Evolutionary conservation across 2,329 filamentous ascomycete genomes (phyloP).

Genomic region (Colletotrichum euphorbiae): DNA sequence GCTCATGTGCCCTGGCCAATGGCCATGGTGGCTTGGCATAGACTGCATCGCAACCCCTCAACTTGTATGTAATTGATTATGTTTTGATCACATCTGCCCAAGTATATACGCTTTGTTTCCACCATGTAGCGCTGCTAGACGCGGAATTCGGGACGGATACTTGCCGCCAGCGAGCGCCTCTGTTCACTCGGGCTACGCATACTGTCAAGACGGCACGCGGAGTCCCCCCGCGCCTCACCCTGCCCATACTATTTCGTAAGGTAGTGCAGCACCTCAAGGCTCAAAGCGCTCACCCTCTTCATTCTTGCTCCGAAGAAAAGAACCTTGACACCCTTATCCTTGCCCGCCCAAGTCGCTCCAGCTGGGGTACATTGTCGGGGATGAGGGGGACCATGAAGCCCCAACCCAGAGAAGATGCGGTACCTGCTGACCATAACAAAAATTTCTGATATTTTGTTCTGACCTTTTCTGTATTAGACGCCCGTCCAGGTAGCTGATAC

Average conservation of each 20-base stretch:
- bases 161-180: constrained; percentile 4
- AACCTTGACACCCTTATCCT: background rate
- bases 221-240: too few species aligned
- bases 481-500: background rate
- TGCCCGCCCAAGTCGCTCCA: background rate
- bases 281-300: background rate
- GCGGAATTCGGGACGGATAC: background rate
- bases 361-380: constrained; percentile 14
- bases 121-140: background rate
- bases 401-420: background rate
- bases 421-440: background rate
- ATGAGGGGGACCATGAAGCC: constrained; percentile 4
- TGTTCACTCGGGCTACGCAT: too few species aligned
- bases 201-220: too few species aligned
- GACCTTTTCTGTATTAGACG: background rate
- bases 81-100: background rate
- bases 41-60: background rate
- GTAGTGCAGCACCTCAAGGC: too few species aligned
- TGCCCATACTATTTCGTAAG: background rate
- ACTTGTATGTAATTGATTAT: background rate
- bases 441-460: background rate
- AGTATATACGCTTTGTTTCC: background rate
- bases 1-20: constrained; percentile 15
- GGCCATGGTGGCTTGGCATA: background rate
- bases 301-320: background rate